Conservation (phyloP, 257 asterid genomes). For the Perilla frutescens region DNA sequence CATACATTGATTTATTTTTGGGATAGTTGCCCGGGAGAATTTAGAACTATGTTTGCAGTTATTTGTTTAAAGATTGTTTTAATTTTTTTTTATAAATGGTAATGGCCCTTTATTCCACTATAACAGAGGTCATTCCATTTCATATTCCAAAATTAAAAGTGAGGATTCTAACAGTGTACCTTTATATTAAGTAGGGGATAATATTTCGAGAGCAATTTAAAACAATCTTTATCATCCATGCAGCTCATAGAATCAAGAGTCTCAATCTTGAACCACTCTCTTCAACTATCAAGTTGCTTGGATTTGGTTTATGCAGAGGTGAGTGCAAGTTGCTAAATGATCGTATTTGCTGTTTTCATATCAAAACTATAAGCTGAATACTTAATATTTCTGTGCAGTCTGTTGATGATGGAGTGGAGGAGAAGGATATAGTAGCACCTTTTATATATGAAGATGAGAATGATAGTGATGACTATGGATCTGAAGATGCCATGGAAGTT, state of each 20-base stretch:
- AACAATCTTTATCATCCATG: constrained; percentile 24
- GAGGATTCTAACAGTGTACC: background rate
- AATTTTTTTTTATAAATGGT: too few relatives aligned
- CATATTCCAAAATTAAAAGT: background rate
- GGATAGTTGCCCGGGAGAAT: background rate
- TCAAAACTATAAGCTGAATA: background rate
- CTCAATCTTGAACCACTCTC: constrained; percentile 64
- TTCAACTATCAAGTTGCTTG: constrained; percentile 71
- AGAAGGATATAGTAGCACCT: constrained; percentile 49
- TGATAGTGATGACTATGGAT: constrained; percentile 63
- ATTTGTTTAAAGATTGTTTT: background rate
- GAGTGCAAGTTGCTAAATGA: constrained; percentile 32
- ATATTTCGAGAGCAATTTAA: background rate
- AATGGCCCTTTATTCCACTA: background rate
- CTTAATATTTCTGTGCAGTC: constrained; percentile 45
- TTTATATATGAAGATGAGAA: constrained; percentile 65
- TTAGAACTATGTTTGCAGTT: background rate
- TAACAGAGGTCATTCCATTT: background rate
- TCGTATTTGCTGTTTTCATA: background rate
- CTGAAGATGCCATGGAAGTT: constrained; percentile 72
- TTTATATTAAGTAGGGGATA: background rate
- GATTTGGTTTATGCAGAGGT: constrained; percentile 85
- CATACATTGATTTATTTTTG: background rate
- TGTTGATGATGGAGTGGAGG: constrained; percentile 62
- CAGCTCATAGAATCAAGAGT: constrained; percentile 92